Percentiles rank a stretch among this genome's conserved stretches.
Conservation (phyloP, 2,329 filamentous ascomycete species). For the Colletotrichum sublineola region DNA sequence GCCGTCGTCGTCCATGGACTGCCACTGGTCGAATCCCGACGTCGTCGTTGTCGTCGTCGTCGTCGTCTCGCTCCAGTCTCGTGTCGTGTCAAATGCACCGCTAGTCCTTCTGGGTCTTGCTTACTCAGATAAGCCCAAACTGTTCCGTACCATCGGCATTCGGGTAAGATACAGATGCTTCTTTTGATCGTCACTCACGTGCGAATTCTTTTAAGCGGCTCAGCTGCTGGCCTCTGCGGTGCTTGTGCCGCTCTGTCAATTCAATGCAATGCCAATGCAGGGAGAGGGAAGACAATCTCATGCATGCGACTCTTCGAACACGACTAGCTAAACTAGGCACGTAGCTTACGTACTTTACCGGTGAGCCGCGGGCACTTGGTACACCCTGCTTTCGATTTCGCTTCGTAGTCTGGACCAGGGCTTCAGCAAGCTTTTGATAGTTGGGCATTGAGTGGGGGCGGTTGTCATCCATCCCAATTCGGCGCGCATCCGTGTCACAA, state of each 20-base stretch:
- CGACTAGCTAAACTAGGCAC: no score
- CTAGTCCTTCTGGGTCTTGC: not conserved
- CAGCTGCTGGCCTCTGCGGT: conserved; percentile 17
- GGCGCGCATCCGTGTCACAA: conserved; percentile 6
- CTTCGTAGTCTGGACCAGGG: conserved; percentile 21
- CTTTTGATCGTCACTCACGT: not conserved
- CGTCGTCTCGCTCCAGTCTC: conserved; percentile 12
- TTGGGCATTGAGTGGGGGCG: conserved; percentile 8
- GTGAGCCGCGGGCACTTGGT: no score
- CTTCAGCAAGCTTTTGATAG: conserved; percentile 25
- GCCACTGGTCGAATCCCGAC: not conserved
- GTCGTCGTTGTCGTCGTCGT: not conserved
- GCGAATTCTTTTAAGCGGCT: not conserved
- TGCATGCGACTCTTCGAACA: no score
- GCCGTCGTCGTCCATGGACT: not conserved
- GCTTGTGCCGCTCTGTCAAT: conserved; percentile 18
- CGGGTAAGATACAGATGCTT: not conserved
- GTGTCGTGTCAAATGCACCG: conserved; percentile 1
- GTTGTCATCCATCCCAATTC: conserved; percentile 9
- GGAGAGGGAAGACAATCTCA: not conserved
- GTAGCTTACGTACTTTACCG: no score
- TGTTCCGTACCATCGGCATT: not conserved
- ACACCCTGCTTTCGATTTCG: not conserved
- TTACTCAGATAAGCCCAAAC: not conserved
- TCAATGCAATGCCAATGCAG: conserved; percentile 16